Evolutionary conservation across 202 grass and related monocot species (phyloP), one percentile per base, ranked within the genome.

Genomic region (Eragrostis tef): DNA sequence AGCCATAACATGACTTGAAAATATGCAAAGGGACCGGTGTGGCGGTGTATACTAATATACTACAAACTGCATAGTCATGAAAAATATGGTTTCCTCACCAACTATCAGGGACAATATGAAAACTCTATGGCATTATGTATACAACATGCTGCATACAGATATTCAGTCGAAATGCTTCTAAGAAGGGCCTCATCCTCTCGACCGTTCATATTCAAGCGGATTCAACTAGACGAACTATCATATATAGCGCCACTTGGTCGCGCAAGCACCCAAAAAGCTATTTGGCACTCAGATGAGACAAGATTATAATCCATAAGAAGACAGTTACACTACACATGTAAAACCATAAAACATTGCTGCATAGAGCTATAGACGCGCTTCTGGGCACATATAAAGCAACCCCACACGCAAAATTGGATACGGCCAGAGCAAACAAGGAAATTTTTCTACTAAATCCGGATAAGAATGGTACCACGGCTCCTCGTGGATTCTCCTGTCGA

Each of bases 391-490:
- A 50, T 25, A 60, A 27, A 73, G 50, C 46, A 3, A 41, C 65
- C 60, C 15, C 50, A 14, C 24, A 34, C 26, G 27, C 45, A 49
- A 58, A 59, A 64, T 50, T 47, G 57, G 41, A 39, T 19, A 48
- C 14, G 2, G 49, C 1, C 19, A 9, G 14, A 70, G 59, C 8
- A 60, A 75, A 16, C 48, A 69, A 5, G 19, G 21, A 67, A 15
- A 57, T 26, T 29, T 34, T 21, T 6, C 2, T 6, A 59, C 6
- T 14, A 70, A 75, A 59, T 81, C 11, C 11, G 12, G 61, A 27
- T 5, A 54, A 31, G 54, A 76, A 70, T 44, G 13, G 17, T 94
- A 98, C 95, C 92, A 95, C 3, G 90, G 89, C 77, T 90, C 57
- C 74, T 87, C 66, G 60, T 82, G 86, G 49, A 84, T 87, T 82